Conservation (phyloP, 2,329 filamentous ascomycete species). For the Botrytis medusae region DNA sequence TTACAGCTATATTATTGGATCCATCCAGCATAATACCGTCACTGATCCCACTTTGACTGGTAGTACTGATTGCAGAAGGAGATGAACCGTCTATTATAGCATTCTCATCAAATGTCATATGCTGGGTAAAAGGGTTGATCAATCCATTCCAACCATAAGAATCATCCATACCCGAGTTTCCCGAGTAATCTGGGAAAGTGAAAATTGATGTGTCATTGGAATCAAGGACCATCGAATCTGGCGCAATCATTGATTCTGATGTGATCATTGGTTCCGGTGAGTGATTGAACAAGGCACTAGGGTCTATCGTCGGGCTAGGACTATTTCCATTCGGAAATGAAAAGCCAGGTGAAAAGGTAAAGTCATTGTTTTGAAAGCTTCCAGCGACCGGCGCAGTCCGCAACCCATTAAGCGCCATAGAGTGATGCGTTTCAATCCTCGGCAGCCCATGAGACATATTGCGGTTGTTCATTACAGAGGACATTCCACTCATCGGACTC, state of each 20-base stretch:
- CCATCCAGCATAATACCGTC: conserved; percentile 84
- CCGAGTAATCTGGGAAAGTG: conserved; percentile 57
- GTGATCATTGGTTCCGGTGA: conserved; percentile 60
- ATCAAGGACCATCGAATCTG: conserved; percentile 64
- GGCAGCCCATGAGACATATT: conserved; percentile 67
- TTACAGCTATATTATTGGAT: conserved; percentile 60
- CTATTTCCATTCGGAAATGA: conserved; percentile 37
- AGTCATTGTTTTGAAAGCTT: conserved; percentile 63
- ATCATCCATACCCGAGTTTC: conserved; percentile 66
- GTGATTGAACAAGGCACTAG: conserved; percentile 75
- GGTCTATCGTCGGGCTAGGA: conserved; percentile 70
- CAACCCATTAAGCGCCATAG: conserved; percentile 66
- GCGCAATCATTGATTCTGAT: conserved; percentile 42
- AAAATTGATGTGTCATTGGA: conserved; percentile 60
- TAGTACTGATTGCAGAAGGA: conserved; percentile 92
- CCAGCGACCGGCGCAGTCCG: conserved; percentile 75
- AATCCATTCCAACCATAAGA: conserved; percentile 76
- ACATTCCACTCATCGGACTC: conserved; percentile 56
- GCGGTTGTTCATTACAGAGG: conserved; percentile 64
- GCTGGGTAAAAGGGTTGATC: conserved; percentile 61
- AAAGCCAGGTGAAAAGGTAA: conserved; percentile 66
- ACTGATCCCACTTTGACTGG: conserved; percentile 86
- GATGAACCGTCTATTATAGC: conserved; percentile 90
- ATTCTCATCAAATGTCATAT: conserved; percentile 70
- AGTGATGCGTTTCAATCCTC: conserved; percentile 73